Evolutionary conservation across 805 yeast genomes (phyloP).

Genomic region (Geotrichum ghanense): DNA sequence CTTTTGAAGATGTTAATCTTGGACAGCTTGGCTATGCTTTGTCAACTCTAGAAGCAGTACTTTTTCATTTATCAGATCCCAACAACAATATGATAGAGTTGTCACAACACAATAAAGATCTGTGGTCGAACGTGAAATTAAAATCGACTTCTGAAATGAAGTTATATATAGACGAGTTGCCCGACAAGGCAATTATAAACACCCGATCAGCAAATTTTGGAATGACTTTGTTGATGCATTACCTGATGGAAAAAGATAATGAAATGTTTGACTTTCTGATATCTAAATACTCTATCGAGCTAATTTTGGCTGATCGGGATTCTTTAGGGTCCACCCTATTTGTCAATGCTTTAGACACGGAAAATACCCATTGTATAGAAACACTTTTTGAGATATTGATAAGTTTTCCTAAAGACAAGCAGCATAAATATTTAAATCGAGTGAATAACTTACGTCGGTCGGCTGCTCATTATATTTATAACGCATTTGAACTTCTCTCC

Average conservation of each 20-base stretch:
- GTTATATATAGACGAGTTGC: not conserved
- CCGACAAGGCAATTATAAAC: constrained; percentile 20
- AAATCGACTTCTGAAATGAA: constrained; percentile 4
- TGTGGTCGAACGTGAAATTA: constrained; percentile 33
- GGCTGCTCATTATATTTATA: constrained; percentile 64
- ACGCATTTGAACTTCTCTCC: constrained; percentile 39
- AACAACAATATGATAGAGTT: constrained; percentile 27
- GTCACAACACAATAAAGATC: constrained; percentile 37
- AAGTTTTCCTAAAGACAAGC: constrained; percentile 36
- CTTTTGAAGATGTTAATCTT: constrained; percentile 33
- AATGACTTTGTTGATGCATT: constrained; percentile 58
- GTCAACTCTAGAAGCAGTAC: constrained; percentile 75
- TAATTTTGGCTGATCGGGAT: constrained; percentile 51
- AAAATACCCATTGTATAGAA: constrained; percentile 35
- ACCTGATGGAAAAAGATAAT: constrained; percentile 41
- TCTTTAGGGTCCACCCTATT: constrained; percentile 45
- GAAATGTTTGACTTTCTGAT: constrained; percentile 35
- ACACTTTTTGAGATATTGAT: constrained; percentile 36
- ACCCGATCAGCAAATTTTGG: constrained; percentile 45
- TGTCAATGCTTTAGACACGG: constrained; percentile 48
- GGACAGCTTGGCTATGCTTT: constrained; percentile 69
- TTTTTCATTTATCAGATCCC: constrained; percentile 47
- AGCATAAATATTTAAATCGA: constrained; percentile 35
- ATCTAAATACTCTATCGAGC: constrained; percentile 31
- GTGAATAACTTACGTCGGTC: constrained; percentile 45